Evolutionary conservation across 306 rosid genomes (phyloP).

Genomic region (Rosa chinensis): DNA sequence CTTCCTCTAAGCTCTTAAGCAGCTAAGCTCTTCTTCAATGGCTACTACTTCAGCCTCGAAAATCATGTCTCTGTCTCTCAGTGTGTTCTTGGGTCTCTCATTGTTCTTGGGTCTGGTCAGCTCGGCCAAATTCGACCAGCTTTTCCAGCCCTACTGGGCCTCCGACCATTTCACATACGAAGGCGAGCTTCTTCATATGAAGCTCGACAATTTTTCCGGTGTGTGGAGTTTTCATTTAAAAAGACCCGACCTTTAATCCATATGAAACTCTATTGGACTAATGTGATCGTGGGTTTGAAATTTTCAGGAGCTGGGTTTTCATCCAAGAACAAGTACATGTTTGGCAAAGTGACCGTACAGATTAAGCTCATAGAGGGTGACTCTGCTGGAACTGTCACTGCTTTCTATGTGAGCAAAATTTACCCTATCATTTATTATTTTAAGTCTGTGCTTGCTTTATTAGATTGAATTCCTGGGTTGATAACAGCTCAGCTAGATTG

Average conservation of each 20-base stretch:
- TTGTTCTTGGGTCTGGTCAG: slow-evolving; percentile 41
- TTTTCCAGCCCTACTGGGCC: slow-evolving; percentile 90
- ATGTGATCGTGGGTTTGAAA: neutral
- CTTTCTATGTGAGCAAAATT: slow-evolving; percentile 71
- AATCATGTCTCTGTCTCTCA: slow-evolving; percentile 25
- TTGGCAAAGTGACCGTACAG: slow-evolving; percentile 74
- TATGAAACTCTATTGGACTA: neutral
- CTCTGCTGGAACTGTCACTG: slow-evolving; percentile 96
- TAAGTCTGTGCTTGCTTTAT: neutral
- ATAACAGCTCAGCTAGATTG: slow-evolving; percentile 22
- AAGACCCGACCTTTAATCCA: neutral
- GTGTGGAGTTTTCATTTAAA: neutral
- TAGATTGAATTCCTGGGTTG: neutral
- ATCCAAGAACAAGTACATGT: slow-evolving; percentile 79
- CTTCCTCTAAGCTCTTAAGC: neutral
- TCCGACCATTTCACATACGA: slow-evolving; percentile 70
- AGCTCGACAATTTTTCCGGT: slow-evolving; percentile 86
- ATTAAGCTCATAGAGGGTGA: slow-evolving; percentile 91
- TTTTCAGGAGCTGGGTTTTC: slow-evolving; percentile 91
- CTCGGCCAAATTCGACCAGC: slow-evolving; percentile 73
- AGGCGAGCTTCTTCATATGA: slow-evolving; percentile 74
- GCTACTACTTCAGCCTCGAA: slow-evolving; percentile 1
- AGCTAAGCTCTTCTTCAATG: slow-evolving; percentile 5
- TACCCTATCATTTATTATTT: no score
- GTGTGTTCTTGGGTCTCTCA: slow-evolving; percentile 36